Conservation (phyloP, 139 green algal species). For the Choricystis sp. region DNA sequence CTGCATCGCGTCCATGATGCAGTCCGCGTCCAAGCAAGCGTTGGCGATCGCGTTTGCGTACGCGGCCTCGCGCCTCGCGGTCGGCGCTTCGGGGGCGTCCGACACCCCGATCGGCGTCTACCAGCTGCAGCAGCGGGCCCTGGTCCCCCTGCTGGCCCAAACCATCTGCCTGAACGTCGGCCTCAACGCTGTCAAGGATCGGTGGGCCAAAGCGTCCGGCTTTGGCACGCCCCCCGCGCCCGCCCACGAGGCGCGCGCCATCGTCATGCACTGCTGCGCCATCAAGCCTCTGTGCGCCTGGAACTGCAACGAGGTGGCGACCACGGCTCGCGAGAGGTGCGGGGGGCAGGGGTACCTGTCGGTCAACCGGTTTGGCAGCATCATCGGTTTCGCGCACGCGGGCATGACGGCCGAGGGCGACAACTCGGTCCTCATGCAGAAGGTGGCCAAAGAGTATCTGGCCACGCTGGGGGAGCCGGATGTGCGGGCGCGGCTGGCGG, state of each 20-base stretch:
- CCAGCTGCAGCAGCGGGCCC: slow-evolving; percentile 73
- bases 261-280: slow-evolving; percentile 75
- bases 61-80: slow-evolving; percentile 51
- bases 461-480: slow-evolving; percentile 4
- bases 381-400: slow-evolving; percentile 81
- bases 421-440: slow-evolving; percentile 74
- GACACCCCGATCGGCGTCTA: slow-evolving; percentile 82
- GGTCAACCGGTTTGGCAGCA: slow-evolving; percentile 68
- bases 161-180: slow-evolving; percentile 69
- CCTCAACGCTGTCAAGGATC: slow-evolving; percentile 47
- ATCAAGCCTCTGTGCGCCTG: slow-evolving; percentile 88
- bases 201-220: slow-evolving; percentile 52
- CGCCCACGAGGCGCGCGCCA: slow-evolving; percentile 24
- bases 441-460: slow-evolving; percentile 44
- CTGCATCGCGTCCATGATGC: slow-evolving; percentile 82
- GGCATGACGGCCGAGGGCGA: slow-evolving; percentile 88
- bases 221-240: slow-evolving; percentile 39
- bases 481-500: slow-evolving; percentile 9
- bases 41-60: slow-evolving; percentile 48
- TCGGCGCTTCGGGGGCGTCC: slow-evolving; percentile 55
- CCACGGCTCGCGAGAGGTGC: slow-evolving; percentile 41
- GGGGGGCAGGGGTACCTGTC: slow-evolving; percentile 63
- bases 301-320: slow-evolving; percentile 47
- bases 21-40: slow-evolving; percentile 53
- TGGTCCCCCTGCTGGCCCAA: slow-evolving; percentile 67